Evolutionary conservation across 164 flowering plant genomes (phyloP).

Genomic region (Liquidambar formosana): DNA sequence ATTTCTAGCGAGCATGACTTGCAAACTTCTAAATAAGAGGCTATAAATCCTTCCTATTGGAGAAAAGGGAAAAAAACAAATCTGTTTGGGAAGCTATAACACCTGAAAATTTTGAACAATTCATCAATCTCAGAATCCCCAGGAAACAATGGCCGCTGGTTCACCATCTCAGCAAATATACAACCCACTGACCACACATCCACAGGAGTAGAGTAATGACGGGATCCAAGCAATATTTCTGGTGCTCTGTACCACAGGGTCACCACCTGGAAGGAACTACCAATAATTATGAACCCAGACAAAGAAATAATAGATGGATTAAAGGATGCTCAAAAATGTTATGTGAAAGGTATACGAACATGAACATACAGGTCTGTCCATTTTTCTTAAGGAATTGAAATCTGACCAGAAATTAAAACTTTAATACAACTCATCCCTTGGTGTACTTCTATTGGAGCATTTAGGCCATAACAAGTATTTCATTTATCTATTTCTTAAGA

Average conservation of each 20-base stretch:
- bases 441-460: too few species aligned
- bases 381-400: too few species aligned
- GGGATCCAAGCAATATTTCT: slow-evolving; percentile 94
- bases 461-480: too few species aligned
- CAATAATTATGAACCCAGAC: not conserved
- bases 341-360: not conserved
- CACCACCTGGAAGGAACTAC: slow-evolving; percentile 69
- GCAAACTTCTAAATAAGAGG: not conserved
- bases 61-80: not conserved
- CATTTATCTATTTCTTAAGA: too few species aligned
- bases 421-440: too few species aligned
- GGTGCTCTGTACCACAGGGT: slow-evolving; percentile 99
- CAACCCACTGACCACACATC: slow-evolving; percentile 99
- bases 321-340: not conserved
- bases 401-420: too few species aligned
- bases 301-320: not conserved
- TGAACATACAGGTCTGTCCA: not conserved
- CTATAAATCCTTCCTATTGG: not conserved
- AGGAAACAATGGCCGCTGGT: slow-evolving; percentile 85
- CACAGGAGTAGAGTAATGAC: slow-evolving; percentile 95
- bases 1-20: not conserved
- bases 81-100: not conserved
- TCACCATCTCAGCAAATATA: slow-evolving; percentile 99
- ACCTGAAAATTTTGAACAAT: slow-evolving; percentile 96
- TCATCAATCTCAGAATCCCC: slow-evolving; percentile 99